Percentiles rank a stretch among this genome's conserved stretches.
phyloP scores from a whole-genome alignment of 768 basidiomycete genomes.

The Tulasnella sp. region DNA sequence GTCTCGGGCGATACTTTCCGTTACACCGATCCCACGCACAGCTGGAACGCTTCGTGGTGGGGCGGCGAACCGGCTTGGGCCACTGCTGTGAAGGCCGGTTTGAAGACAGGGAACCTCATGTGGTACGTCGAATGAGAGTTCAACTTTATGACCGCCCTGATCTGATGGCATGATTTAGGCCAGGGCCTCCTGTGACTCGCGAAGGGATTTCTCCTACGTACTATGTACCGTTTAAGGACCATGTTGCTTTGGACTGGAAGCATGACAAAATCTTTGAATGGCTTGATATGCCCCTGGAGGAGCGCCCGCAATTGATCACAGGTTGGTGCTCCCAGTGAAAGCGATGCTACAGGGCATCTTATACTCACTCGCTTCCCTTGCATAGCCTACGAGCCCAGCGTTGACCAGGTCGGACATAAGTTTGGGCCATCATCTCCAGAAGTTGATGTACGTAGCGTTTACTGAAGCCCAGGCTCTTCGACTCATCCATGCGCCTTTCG shows the following conservation, averaged over 20 bases:
- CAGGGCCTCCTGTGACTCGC: slow-evolving; percentile 66
- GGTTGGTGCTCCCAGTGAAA: slow-evolving; percentile 36
- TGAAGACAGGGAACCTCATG: slow-evolving; percentile 83
- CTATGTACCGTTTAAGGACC: slow-evolving; percentile 69
- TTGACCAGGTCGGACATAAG: slow-evolving; percentile 77
- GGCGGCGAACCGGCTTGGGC: slow-evolving; percentile 92
- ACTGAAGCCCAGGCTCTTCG: neutral
- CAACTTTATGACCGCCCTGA: neutral
- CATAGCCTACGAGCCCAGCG: slow-evolving; percentile 71
- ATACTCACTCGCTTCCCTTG: neutral
- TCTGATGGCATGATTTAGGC: slow-evolving; percentile 42
- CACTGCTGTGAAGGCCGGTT: slow-evolving; percentile 63
- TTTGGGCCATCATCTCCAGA: slow-evolving; percentile 58
- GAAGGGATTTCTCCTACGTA: slow-evolving; percentile 63
- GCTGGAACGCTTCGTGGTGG: slow-evolving; percentile 76
- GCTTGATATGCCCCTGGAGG: slow-evolving; percentile 66
- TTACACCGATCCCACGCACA: slow-evolving; percentile 55
- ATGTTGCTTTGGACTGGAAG: slow-evolving; percentile 59
- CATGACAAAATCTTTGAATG: slow-evolving; percentile 69
- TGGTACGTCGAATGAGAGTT: slow-evolving; percentile 50
- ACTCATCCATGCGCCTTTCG: neutral
- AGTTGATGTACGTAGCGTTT: slow-evolving; percentile 53
- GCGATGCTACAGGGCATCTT: neutral
- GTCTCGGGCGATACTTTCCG: slow-evolving; percentile 52
- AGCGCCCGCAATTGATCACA: slow-evolving; percentile 69